Evolutionary conservation across 129 eudicot species (phyloP).

Genomic region (Deinandra increscens): DNA sequence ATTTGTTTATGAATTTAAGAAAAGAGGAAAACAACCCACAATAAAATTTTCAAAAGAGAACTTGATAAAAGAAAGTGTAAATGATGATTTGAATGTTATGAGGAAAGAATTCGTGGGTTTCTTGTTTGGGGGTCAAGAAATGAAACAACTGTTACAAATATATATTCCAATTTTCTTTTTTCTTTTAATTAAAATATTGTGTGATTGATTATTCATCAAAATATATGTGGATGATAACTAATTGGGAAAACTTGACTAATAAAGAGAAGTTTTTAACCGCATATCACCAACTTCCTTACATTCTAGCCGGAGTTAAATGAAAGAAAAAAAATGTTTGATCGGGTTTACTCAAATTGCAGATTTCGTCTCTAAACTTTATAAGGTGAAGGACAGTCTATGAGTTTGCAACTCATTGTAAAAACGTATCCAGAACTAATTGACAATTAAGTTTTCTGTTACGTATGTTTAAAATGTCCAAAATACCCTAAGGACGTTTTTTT

Average conservation of each 20-base stretch:
- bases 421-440: no score
- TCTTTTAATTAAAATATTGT: not conserved
- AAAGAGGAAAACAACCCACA: not conserved
- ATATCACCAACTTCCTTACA: not conserved
- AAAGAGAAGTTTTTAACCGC: not conserved
- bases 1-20: not conserved
- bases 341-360: no score
- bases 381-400: no score
- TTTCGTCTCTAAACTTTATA: no score
- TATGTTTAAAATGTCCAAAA: no score
- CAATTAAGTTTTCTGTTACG: no score
- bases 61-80: not conserved
- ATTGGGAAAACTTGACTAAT: not conserved
- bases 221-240: not conserved
- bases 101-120: not conserved
- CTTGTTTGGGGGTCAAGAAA: not conserved
- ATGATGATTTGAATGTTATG: slow-evolving; percentile 1
- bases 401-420: no score
- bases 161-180: not conserved
- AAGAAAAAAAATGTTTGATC: no score
- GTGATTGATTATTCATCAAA: not conserved
- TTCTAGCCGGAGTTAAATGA: no score
- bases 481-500: no score
- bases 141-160: not conserved
- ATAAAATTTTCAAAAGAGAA: not conserved